These are phyloP conservation scores for Escallonia herrerae DNA, from an alignment of 129 eudicot species.

Conservation along the genomic window DNA sequence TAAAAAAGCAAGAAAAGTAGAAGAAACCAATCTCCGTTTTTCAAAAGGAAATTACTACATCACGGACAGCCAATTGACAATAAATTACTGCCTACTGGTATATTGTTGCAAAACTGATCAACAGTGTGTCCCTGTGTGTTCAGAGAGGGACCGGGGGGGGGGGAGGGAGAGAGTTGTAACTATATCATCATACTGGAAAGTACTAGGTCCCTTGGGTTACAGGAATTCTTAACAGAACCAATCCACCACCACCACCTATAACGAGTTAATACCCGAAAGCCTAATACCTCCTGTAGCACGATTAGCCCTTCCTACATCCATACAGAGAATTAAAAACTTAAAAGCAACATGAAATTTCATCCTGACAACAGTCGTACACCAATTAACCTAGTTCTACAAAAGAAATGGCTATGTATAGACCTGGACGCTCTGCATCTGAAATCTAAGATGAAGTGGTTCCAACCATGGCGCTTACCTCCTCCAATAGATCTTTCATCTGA, in stretches of 20 bases:
- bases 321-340: background rate
- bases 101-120: too few relatives aligned
- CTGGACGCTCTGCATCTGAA: conserved; percentile 4
- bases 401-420: background rate
- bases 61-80: too few relatives aligned
- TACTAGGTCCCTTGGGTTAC: background rate
- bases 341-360: background rate
- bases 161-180: too few relatives aligned
- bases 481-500: conserved; percentile 37
- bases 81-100: too few relatives aligned
- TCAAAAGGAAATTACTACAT: too few relatives aligned
- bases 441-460: conserved; percentile 5
- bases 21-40: too few relatives aligned
- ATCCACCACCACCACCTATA: background rate
- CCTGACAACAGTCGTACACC: background rate
- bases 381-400: background rate
- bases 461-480: conserved; percentile 31
- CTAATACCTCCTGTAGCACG: background rate
- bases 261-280: background rate
- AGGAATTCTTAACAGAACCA: background rate
- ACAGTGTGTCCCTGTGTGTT: too few relatives aligned
- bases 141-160: too few relatives aligned
- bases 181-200: background rate
- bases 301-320: background rate
- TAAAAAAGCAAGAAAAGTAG: too few relatives aligned